Evolutionary conservation across 768 basidiomycete species (phyloP).

Genomic region (Mycena haematopus): DNA sequence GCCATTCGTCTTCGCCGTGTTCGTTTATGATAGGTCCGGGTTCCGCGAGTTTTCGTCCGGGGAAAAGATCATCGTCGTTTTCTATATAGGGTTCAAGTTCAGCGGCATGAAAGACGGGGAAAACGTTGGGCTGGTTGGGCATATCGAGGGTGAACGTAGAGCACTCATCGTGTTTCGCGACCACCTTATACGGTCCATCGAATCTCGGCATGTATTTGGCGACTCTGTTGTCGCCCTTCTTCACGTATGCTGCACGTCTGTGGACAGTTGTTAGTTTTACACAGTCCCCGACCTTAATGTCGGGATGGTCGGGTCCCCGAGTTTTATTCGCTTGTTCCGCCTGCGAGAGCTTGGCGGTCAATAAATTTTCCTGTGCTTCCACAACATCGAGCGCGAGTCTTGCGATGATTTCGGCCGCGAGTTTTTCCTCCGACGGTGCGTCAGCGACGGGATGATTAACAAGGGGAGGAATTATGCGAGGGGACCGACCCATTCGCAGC

Average conservation of each 20-base stretch:
- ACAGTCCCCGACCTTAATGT: constrained; percentile 35
- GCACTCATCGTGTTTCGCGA: no score
- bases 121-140: no score
- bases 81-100: no score
- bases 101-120: no score
- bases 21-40: no score
- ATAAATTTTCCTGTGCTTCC: constrained; percentile 36
- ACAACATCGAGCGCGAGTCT: constrained; percentile 24
- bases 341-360: constrained; percentile 30
- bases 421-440: neutral
- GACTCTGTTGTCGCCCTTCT: neutral
- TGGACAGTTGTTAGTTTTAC: constrained; percentile 38
- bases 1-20: no score
- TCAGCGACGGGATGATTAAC: neutral
- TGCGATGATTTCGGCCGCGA: neutral
- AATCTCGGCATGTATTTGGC: constrained; percentile 41
- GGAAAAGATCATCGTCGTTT: no score
- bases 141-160: no score
- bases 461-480: constrained; percentile 30
- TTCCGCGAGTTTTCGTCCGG: no score
- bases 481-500: constrained; percentile 28
- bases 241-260: constrained; percentile 16
- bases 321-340: no score
- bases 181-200: constrained; percentile 28
- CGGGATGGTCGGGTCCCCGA: no score